These are phyloP conservation scores for Carex pumila DNA, from an alignment of 176 grass and related monocot genomes.

Conservation along the genomic window DNA sequence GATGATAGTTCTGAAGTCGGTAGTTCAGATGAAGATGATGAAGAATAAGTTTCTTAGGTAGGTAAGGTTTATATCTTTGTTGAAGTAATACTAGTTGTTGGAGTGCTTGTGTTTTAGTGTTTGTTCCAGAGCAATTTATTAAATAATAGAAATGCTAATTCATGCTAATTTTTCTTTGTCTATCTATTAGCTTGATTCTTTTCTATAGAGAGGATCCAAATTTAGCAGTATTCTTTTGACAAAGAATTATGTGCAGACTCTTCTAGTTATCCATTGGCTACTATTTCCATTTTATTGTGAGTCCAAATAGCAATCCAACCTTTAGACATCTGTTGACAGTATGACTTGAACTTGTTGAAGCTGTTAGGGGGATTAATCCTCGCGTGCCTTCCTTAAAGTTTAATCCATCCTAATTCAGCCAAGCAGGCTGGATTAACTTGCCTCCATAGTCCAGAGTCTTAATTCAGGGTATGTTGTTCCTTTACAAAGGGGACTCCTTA, in stretches of 20 bases:
- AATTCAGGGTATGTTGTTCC: background rate
- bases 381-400: background rate
- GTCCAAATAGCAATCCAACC: background rate
- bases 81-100: constrained; percentile 7
- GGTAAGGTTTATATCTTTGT: constrained; percentile 19
- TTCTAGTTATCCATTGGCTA: background rate
- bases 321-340: background rate
- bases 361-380: background rate
- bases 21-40: constrained; percentile 95
- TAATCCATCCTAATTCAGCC: background rate
- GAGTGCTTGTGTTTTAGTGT: background rate
- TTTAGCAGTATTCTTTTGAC: background rate
- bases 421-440: background rate
- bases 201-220: background rate
- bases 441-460: background rate
- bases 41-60: constrained; percentile 59
- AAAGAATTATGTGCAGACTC: background rate
- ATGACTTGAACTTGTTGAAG: background rate
- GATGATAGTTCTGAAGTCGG: constrained; percentile 78
- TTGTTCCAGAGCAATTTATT: background rate
- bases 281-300: background rate
- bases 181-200: background rate
- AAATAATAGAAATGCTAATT: background rate
- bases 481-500: background rate
- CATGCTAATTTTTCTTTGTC: background rate